Conservation (phyloP, 768 basidiomycete species). For the Vishniacozyma victoriae region DNA sequence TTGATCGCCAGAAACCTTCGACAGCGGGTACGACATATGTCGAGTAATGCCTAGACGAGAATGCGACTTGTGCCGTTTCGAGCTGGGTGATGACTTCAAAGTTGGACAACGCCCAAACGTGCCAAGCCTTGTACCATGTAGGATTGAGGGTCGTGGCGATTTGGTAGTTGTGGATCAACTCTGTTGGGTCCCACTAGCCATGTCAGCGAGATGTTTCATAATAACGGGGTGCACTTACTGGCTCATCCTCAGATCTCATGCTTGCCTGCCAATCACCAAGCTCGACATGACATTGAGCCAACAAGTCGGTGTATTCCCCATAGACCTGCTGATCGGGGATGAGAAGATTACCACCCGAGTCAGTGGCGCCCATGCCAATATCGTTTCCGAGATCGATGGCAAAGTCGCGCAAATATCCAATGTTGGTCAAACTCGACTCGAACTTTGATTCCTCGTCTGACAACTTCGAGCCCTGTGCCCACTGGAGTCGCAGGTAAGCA, state of each 20-base stretch:
- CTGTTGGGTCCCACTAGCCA: conserved; percentile 70
- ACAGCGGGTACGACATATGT: conserved; percentile 86
- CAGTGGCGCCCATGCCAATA: conserved; percentile 58
- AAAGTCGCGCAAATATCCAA: conserved; percentile 77
- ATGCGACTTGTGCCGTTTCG: conserved; percentile 61
- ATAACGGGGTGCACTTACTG: conserved; percentile 54
- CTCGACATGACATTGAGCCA: conserved; percentile 97
- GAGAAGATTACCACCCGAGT: conserved; percentile 49
- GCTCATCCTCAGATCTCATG: conserved; percentile 70
- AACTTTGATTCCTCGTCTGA: conserved; percentile 17
- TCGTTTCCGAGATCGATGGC: conserved; percentile 69
- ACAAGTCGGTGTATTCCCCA: conserved; percentile 69
- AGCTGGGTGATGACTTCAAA: conserved; percentile 84
- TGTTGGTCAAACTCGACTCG: no score
- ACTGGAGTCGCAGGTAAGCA: conserved; percentile 89
- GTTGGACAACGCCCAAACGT: conserved; percentile 95
- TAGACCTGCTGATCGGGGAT: conserved; percentile 40
- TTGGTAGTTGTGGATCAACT: conserved; percentile 76
- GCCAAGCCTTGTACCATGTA: conserved; percentile 99
- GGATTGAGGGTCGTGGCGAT: conserved; percentile 86
- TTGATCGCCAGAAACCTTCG: conserved; percentile 87
- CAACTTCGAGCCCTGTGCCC: conserved; percentile 74
- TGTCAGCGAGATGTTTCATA: background rate
- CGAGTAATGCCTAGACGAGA: conserved; percentile 61
- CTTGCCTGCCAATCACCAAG: conserved; percentile 89